These are phyloP conservation scores for Leccinum broughii DNA, from an alignment of 768 basidiomycete genomes.

Conservation along the genomic window DNA sequence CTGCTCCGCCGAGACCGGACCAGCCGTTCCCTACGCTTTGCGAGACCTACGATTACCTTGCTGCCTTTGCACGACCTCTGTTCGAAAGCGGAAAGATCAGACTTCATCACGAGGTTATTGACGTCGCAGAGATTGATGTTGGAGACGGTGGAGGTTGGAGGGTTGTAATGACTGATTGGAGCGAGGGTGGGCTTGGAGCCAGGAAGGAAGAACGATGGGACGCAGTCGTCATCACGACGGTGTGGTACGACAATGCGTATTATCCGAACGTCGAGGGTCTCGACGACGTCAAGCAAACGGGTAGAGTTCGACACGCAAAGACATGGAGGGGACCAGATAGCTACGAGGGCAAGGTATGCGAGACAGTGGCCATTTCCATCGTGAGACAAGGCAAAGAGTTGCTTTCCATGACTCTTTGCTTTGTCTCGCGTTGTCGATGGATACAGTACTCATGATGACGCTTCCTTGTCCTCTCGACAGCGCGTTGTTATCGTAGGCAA, in stretches of 20 bases:
- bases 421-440: neutral
- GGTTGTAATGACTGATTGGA: constrained; percentile 41
- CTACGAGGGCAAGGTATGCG: constrained; percentile 35
- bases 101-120: constrained; percentile 41
- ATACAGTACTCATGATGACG: neutral
- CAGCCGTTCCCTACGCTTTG: constrained; percentile 34
- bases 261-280: constrained; percentile 47
- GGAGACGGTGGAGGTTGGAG: constrained; percentile 38
- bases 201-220: constrained; percentile 46
- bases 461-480: constrained; percentile 26
- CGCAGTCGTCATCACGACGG: constrained; percentile 46
- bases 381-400: neutral
- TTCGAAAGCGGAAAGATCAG: constrained; percentile 36
- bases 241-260: constrained; percentile 47
- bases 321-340: constrained; percentile 41
- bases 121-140: constrained; percentile 37
- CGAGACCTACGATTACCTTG: constrained; percentile 32
- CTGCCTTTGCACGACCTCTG: constrained; percentile 27
- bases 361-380: neutral
- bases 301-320: constrained; percentile 43
- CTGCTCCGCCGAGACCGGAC: constrained; percentile 17
- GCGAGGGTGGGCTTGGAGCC: constrained; percentile 16
- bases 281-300: constrained; percentile 35
- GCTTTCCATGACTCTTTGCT: neutral
- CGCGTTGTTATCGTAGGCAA: constrained; percentile 49